A percentile compares a stretch with the other conserved stretches of the same genome.
phyloP scores from a whole-genome alignment of 108 stramenopile species.

The Asterionellopsis glacialis region DNA sequence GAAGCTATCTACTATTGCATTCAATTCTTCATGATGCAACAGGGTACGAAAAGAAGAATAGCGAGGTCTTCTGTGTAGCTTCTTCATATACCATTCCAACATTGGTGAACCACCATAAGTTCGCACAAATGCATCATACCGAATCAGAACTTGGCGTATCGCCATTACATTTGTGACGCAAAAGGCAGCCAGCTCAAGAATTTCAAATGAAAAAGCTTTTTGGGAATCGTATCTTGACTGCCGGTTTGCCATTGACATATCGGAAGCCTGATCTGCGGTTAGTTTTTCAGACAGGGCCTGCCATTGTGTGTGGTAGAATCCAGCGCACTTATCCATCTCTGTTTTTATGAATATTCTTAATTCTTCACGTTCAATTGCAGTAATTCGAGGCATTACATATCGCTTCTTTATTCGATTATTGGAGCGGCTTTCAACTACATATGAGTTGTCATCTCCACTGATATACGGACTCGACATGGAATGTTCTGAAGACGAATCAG shows the following conservation, averaged over 20 bases:
- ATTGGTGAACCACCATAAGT: conserved; percentile 55
- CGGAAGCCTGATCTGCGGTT: neutral
- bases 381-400: conserved; percentile 22
- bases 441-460: neutral
- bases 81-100: conserved; percentile 53
- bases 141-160: conserved; percentile 55
- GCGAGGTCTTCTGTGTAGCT: neutral
- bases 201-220: conserved; percentile 28
- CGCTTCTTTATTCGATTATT: conserved; percentile 1
- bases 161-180: conserved; percentile 54
- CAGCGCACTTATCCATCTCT: conserved; percentile 27
- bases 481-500: neutral
- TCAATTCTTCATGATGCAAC: conserved; percentile 29
- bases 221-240: neutral
- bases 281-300: conserved; percentile 19
- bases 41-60: conserved; percentile 24
- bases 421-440: neutral
- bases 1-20: conserved; percentile 19
- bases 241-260: neutral
- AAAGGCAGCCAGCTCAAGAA: conserved; percentile 67
- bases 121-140: conserved; percentile 65
- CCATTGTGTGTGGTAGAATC: conserved; percentile 39
- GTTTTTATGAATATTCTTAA: conserved; percentile 24
- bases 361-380: conserved; percentile 34
- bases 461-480: too few relatives aligned